Percentiles rank a stretch among this genome's conserved stretches.
phyloP scores from a whole-genome alignment of 2,329 filamentous ascomycete genomes.

The Cercospora beticola region DNA sequence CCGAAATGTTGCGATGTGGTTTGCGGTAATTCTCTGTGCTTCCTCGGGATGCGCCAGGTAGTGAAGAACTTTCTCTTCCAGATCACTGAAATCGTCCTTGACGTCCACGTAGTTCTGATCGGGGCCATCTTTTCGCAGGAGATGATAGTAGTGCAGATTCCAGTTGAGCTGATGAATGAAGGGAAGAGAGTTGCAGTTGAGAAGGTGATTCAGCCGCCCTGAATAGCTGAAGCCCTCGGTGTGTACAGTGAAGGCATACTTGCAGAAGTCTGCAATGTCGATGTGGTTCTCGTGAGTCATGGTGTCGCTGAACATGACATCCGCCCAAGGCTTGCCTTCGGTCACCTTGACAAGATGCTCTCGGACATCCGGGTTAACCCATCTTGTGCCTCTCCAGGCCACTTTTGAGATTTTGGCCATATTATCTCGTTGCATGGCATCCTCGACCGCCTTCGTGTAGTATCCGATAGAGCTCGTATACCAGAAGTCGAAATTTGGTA shows the following conservation, averaged over 20 bases:
- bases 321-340: constrained; percentile 38
- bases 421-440: constrained; percentile 18
- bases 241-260: constrained; percentile 31
- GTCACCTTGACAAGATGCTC: constrained; percentile 34
- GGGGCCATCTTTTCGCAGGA: constrained; percentile 23
- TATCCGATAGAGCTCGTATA: constrained; percentile 11
- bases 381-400: constrained; percentile 35
- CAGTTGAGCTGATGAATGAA: constrained; percentile 31
- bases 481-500: constrained; percentile 23
- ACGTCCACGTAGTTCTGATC: constrained; percentile 30
- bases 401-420: constrained; percentile 31
- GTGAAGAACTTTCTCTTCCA: constrained; percentile 23
- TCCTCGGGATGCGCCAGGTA: constrained; percentile 22
- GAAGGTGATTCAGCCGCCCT: constrained; percentile 32
- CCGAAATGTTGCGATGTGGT: constrained; percentile 29
- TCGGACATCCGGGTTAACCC: constrained; percentile 32
- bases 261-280: constrained; percentile 29
- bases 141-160: constrained; percentile 26
- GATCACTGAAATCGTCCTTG: constrained; percentile 24
- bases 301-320: constrained; percentile 35
- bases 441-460: constrained; percentile 16
- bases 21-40: constrained; percentile 28
- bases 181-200: constrained; percentile 27
- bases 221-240: constrained; percentile 34
- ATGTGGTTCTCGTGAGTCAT: constrained; percentile 15